Evolutionary conservation across 352 stramenopile genomes (phyloP).

Genomic region (Pythium guiyangense): DNA sequence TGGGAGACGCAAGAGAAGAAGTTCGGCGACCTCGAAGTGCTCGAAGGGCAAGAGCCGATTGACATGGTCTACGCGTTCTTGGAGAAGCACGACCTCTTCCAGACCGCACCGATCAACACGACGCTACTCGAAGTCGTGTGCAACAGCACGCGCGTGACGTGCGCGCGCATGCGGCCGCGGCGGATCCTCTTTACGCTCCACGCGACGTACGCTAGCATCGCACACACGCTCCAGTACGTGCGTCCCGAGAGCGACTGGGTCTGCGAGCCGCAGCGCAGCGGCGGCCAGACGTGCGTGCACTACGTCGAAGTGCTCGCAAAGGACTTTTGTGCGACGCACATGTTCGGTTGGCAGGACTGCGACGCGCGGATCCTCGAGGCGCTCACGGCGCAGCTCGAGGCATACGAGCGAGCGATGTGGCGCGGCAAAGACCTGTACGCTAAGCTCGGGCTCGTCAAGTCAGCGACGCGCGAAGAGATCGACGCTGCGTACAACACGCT

Average conservation of each 20-base stretch:
- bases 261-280: slow-evolving; percentile 36
- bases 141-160: slow-evolving; percentile 65
- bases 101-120: slow-evolving; percentile 76
- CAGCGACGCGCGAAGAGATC: slow-evolving; percentile 63
- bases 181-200: slow-evolving; percentile 77
- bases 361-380: slow-evolving; percentile 55
- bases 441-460: slow-evolving; percentile 74
- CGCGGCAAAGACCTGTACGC: slow-evolving; percentile 74
- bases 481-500: slow-evolving; percentile 75
- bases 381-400: slow-evolving; percentile 46
- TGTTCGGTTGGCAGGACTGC: slow-evolving; percentile 60
- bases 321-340: slow-evolving; percentile 69
- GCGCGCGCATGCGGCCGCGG: slow-evolving; percentile 40
- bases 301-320: slow-evolving; percentile 62
- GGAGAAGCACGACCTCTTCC: slow-evolving; percentile 83
- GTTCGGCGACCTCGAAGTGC: slow-evolving; percentile 63
- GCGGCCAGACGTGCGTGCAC: slow-evolving; percentile 64
- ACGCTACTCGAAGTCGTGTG: slow-evolving; percentile 62
- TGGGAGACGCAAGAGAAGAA: slow-evolving; percentile 70
- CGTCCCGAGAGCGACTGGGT: slow-evolving; percentile 75
- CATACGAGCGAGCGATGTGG: slow-evolving; percentile 76
- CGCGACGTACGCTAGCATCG: slow-evolving; percentile 63
- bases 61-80: slow-evolving; percentile 82
- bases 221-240: slow-evolving; percentile 71
- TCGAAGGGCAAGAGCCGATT: slow-evolving; percentile 73